Percentiles rank a stretch among this genome's conserved stretches.
phyloP scores from a whole-genome alignment of 2,329 filamentous ascomycete genomes.

The Sarocladiaceae sp. region DNA sequence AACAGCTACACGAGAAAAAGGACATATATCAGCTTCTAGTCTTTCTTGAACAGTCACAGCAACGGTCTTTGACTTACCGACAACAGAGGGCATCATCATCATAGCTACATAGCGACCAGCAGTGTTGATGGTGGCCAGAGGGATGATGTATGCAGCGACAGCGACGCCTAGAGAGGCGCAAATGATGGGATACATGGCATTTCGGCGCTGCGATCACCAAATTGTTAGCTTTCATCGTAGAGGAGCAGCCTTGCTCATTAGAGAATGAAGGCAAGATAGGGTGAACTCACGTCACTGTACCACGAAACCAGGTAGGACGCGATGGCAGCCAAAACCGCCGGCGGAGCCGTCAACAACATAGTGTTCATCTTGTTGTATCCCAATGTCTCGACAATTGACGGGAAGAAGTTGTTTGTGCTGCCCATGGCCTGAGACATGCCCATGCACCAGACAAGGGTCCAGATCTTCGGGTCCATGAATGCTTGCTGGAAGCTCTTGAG shows the following conservation, averaged over 20 bases:
- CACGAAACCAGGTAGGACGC: conserved; percentile 53
- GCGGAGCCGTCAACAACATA: conserved; percentile 60
- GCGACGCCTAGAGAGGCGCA: conserved; percentile 55
- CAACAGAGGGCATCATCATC: conserved; percentile 29
- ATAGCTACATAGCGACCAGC: conserved; percentile 55
- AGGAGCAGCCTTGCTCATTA: too few relatives aligned
- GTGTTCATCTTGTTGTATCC: conserved; percentile 56
- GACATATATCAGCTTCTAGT: background rate
- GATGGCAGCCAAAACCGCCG: conserved; percentile 50
- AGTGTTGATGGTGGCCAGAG: conserved; percentile 53
- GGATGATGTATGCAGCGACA: conserved; percentile 61
- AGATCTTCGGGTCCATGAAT: conserved; percentile 54
- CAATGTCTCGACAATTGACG: conserved; percentile 60
- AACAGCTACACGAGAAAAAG: too few relatives aligned
- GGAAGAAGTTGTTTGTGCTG: conserved; percentile 24
- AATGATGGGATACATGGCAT: conserved; percentile 66
- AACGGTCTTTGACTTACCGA: background rate
- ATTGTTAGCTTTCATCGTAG: background rate
- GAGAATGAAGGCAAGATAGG: too few relatives aligned
- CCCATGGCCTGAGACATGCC: conserved; percentile 33
- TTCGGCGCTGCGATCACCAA: conserved; percentile 37
- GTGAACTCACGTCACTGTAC: conserved; percentile 39
- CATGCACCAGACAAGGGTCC: conserved; percentile 42
- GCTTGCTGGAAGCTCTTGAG: conserved; percentile 47
- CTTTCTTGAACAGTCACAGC: background rate